Evolutionary conservation across 129 eudicot species (phyloP), one percentile per base, ranked within the genome.

Genomic region (Ambrosia artemisiifolia): DNA sequence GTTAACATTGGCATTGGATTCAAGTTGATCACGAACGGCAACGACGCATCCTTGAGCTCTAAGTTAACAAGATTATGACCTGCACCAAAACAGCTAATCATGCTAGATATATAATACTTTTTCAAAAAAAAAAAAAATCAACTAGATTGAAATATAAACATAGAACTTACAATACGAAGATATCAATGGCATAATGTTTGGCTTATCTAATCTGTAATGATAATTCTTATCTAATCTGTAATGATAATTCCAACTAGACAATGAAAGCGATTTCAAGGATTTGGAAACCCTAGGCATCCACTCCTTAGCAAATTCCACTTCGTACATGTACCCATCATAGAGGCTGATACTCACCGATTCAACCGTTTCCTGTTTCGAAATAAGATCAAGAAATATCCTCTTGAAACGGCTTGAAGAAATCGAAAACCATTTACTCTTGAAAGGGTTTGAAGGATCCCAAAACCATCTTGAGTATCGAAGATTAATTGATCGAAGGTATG

Each of bases 1-100:
- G 81, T 85, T 63, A 88, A 84, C 55, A 54, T 85, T 10, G 81
- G 84, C 95, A 88, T 81, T 19, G 82, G 82, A 50, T 75, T 79
- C 34, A 88, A 51, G 42, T 87, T 83, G 51, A 81, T 84, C 40
- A 88, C 73, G 0, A 91, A 83, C 3, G 85, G 67, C 87, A 85
- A 88, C 17, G 28, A 24, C 28, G 11, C 60, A 53, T 0, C 17
- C 12, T 17, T 53, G 11, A 53, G 32, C 11, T 18, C 19, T 18
- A 53, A 53, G 60, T 53, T 53, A 53, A 18, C 32, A 53, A 53
- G 60, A 53, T 53, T 53, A 53, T 7, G 28, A 53, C 32, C 60
- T 53, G 32, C 60, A 53, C 9, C 33, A 43, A 43, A 24, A 24
- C 28, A 24, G 28, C 28, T 24, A 24, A 24, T 24, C 28, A 24